Evolutionary conservation across 2,329 filamentous ascomycete genomes (phyloP).

Genomic region (Talaromyces pinophilus): DNA sequence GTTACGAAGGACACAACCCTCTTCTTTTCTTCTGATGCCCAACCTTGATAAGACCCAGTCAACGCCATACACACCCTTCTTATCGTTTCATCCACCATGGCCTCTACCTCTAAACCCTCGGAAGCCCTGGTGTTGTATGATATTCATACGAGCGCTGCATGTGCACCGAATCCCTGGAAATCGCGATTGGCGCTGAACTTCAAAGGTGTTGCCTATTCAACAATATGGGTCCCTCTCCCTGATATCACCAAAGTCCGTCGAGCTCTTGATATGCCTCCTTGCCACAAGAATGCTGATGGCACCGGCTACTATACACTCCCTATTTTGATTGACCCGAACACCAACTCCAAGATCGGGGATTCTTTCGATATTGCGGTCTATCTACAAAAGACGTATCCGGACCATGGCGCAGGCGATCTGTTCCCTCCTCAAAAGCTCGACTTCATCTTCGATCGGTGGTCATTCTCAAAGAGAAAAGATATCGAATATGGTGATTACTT

Average conservation of each 20-base stretch:
- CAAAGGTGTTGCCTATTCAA: conserved; percentile 52
- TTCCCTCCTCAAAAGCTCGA: conserved; percentile 51
- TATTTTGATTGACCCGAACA: conserved; percentile 53
- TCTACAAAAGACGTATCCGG: conserved; percentile 56
- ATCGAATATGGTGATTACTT: conserved; percentile 43
- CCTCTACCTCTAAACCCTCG: background rate
- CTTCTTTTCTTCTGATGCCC: too few relatives aligned
- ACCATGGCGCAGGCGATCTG: conserved; percentile 49
- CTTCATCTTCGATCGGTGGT: conserved; percentile 34
- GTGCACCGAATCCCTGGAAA: conserved; percentile 56
- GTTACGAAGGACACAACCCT: too few relatives aligned
- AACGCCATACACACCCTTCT: too few relatives aligned
- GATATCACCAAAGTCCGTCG: conserved; percentile 55
- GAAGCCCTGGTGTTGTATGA: conserved; percentile 49
- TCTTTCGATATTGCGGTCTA: conserved; percentile 67
- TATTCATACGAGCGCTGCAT: conserved; percentile 44
- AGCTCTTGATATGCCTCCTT: conserved; percentile 50
- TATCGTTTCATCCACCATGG: conserved; percentile 19
- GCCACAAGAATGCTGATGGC: conserved; percentile 59
- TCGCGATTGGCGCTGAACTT: conserved; percentile 54
- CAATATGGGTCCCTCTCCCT: conserved; percentile 56
- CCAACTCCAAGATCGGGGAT: conserved; percentile 55
- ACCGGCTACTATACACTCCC: conserved; percentile 63
- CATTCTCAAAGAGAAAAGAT: conserved; percentile 40
- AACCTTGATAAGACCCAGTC: too few relatives aligned